Base-by-base conservation (phyloP, 768 basidiomycete species). In the Kwoniella shandongensis region DNA sequence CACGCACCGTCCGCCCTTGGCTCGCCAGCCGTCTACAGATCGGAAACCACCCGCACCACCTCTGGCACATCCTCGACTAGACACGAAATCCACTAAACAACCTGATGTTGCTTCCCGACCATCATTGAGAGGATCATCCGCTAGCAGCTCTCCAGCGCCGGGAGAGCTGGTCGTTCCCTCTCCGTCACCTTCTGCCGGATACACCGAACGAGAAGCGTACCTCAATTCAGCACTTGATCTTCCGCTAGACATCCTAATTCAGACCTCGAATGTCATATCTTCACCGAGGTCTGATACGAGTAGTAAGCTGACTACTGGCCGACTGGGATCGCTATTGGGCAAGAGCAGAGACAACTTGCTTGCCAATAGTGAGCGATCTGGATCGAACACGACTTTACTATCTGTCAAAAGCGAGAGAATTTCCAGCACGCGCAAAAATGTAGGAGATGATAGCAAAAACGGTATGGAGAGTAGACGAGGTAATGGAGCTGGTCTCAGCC, bases 131-230 rank as follows among this genome's bases (percentile, higher is more conserved):
- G 40, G 23, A 25, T 49, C 47, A 1, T 10, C 18, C 11, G 40
- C n/a, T n/a, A n/a, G n/a, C n/a, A n/a, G 40, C 22, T 8, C 18
- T 26, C 44, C 27, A 18, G 32, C 39, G 23, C 60, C 54, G 3
- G 54, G 46, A 5, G 46, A 46, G 10, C 38, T 42, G 23, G 23
- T 53, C n/a, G 27, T 51, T 5, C 54, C 55, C 11, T 49, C 57
- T 4, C 51, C 62, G 36, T 42, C 57, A 32, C 47, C 61, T 4
- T 41, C 55, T 4, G 46, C 61, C 1, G 44, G 58, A 25, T 51
- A 57, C 18, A 50, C 59, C 2, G 45, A 57, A 45, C 45, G 65
- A 44, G 68, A 70, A 40, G 65, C 65, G 1, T 70, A 66, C 41
- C 49, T 70, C 51, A 41, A 41, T n/a, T 70, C 68, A 7, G 68